These are phyloP conservation scores for Candida nanaspora DNA, from an alignment of 805 yeast species.

Conservation along the genomic window DNA sequence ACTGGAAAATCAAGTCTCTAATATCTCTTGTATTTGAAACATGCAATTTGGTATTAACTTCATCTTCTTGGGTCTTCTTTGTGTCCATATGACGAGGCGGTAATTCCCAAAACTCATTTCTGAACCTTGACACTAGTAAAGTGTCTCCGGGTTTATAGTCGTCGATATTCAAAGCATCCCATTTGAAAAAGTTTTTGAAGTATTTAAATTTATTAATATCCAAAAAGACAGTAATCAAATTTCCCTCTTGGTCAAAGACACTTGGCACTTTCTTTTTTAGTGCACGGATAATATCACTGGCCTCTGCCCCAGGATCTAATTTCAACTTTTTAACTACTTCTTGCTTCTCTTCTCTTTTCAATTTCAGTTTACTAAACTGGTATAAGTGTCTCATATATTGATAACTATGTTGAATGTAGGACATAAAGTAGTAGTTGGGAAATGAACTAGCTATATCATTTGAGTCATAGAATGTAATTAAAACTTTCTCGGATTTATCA, in stretches of 20 bases:
- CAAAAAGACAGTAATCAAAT: conserved; percentile 36
- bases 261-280: conserved; percentile 47
- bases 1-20: conserved; percentile 3
- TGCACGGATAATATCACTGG: conserved; percentile 36
- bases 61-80: too few relatives aligned
- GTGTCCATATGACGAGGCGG: too few relatives aligned
- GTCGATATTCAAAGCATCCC: conserved; percentile 30
- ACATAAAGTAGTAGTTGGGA: conserved; percentile 20
- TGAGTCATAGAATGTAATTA: conserved; percentile 42
- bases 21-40: not conserved
- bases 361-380: conserved; percentile 28
- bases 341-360: conserved; percentile 29
- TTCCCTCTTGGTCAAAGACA: conserved; percentile 26
- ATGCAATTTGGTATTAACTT: conserved; percentile 5
- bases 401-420: conserved; percentile 41
- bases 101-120: conserved; percentile 12
- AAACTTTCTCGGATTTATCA: conserved; percentile 35
- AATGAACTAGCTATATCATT: conserved; percentile 20
- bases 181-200: conserved; percentile 17
- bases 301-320: conserved; percentile 33
- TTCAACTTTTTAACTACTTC: conserved; percentile 36
- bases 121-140: conserved; percentile 39
- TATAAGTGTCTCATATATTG: conserved; percentile 28
- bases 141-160: conserved; percentile 46
- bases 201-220: conserved; percentile 33